Percentiles rank a stretch among this genome's conserved stretches.
Conservation (phyloP, 2,329 filamentous ascomycete species). For the Thermothelomyces thermophilus region DNA sequence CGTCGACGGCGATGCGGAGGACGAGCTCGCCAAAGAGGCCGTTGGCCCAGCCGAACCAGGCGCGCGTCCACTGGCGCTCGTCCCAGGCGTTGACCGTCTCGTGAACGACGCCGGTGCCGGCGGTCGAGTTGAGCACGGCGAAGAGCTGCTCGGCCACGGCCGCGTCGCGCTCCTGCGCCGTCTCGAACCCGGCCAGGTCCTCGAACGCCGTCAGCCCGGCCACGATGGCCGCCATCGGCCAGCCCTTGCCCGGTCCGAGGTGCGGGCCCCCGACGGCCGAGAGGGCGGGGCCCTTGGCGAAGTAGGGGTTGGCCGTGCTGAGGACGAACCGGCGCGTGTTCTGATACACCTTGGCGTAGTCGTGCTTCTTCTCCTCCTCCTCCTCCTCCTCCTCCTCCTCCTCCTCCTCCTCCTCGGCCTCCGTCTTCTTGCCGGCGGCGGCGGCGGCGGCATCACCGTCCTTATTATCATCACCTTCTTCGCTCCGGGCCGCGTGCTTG, state of each 20-base stretch:
- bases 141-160: slow-evolving; percentile 33
- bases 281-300: slow-evolving; percentile 57
- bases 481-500: background rate
- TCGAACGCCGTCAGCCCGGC: slow-evolving; percentile 43
- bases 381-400: background rate
- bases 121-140: slow-evolving; percentile 37
- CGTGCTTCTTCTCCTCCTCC: slow-evolving; percentile 25
- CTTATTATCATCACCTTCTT: slow-evolving; percentile 22
- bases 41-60: slow-evolving; percentile 42
- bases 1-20: slow-evolving; percentile 29
- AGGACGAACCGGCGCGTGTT: slow-evolving; percentile 77
- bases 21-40: slow-evolving; percentile 39
- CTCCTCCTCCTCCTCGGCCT: background rate
- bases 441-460: slow-evolving; percentile 11
- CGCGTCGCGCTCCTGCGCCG: slow-evolving; percentile 23
- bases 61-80: slow-evolving; percentile 35
- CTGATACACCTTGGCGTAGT: slow-evolving; percentile 60
- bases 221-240: slow-evolving; percentile 52
- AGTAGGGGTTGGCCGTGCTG: slow-evolving; percentile 72
- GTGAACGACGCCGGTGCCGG: slow-evolving; percentile 41
- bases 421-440: background rate
- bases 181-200: slow-evolving; percentile 23
- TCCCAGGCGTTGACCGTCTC: slow-evolving; percentile 42
- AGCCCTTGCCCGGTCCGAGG: slow-evolving; percentile 54
- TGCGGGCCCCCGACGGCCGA: slow-evolving; percentile 64